Evolutionary conservation across 1,139 yeast genomes (phyloP), one percentile per base, ranked within the genome.

Genomic region (Hanseniaspora gamundiae): DNA sequence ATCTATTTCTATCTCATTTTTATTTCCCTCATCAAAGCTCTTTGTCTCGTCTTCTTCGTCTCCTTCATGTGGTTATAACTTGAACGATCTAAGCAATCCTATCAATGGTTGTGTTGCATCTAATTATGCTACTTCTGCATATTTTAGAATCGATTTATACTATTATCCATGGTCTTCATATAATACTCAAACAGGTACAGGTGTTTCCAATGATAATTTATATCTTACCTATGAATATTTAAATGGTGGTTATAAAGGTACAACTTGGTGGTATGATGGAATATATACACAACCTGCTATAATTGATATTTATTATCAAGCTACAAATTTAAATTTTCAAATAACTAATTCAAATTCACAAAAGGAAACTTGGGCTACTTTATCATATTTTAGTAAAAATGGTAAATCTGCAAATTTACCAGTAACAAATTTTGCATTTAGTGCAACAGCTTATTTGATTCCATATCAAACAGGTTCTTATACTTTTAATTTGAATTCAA

Each of bases 401-500:
- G 38, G 40, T 13, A 4, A 35, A 4, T 11, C 22, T 5, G 41
- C 38, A 11, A 17, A 27, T 10, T 39, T 49, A 14, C 31, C 48
- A 4, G 19, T 44, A 19, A 36, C 50, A 7, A 50, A 50, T 29
- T 50, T 50, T 42, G 47, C 53, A 9, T 42, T 46, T 44, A 41
- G 47, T 28, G 39, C 45, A 16, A 48, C 51, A 8, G 51, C 51
- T 22, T 50, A 50, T 40, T 46, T 50, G 38, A 43, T 41, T 22
- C 49, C 53, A 13, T 44, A 44, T 5, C 20, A 35, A 19, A 38
- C 48, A 20, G 53, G 53, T 42, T 36, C 38, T 5, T 50, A 50
- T 36, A 44, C 40, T 5, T 47, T 50, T 30, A 42, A 43, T 31
- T 38, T 50, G 29, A 42, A 44, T 14, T 48, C 45, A 29, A 44